phyloP scores from a whole-genome alignment of 768 basidiomycete species.

The Boletus rex-veris region DNA sequence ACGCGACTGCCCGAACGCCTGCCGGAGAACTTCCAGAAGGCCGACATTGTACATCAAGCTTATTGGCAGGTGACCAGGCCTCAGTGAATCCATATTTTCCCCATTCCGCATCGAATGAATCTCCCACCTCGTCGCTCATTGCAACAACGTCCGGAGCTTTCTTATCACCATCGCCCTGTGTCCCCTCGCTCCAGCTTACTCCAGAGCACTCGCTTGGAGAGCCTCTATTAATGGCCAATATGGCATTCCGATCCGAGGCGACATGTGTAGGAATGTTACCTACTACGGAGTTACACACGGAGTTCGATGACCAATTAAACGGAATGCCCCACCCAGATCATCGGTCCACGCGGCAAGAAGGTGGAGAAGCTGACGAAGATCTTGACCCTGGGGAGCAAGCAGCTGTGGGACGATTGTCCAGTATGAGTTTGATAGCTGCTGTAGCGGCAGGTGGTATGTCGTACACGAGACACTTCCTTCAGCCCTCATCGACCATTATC shows the following conservation, averaged over 20 bases:
- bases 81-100: slow-evolving; percentile 55
- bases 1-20: slow-evolving; percentile 31
- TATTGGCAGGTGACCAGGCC: slow-evolving; percentile 6
- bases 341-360: slow-evolving; percentile 13
- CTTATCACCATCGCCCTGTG: slow-evolving; percentile 7
- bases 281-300: slow-evolving; percentile 2
- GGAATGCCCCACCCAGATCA: slow-evolving; percentile 17
- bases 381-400: slow-evolving; percentile 60
- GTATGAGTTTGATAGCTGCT: slow-evolving; percentile 91
- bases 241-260: slow-evolving; percentile 16
- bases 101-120: slow-evolving; percentile 31
- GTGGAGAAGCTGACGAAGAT: slow-evolving; percentile 38
- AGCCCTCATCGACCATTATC: slow-evolving; percentile 4
- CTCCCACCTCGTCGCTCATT: slow-evolving; percentile 25
- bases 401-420: slow-evolving; percentile 79
- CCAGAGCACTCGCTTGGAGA: slow-evolving; percentile 15
- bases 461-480: slow-evolving; percentile 6
- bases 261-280: slow-evolving; percentile 5
- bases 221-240: slow-evolving; percentile 9
- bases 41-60: slow-evolving; percentile 12
- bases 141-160: slow-evolving; percentile 17
- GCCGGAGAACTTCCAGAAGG: slow-evolving; percentile 25
- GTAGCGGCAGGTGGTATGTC: slow-evolving; percentile 72
- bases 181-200: slow-evolving; percentile 16
- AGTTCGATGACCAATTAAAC: slow-evolving; percentile 9